phyloP scores from a whole-genome alignment of 768 basidiomycete genomes.

The Asterophora parasitica region DNA sequence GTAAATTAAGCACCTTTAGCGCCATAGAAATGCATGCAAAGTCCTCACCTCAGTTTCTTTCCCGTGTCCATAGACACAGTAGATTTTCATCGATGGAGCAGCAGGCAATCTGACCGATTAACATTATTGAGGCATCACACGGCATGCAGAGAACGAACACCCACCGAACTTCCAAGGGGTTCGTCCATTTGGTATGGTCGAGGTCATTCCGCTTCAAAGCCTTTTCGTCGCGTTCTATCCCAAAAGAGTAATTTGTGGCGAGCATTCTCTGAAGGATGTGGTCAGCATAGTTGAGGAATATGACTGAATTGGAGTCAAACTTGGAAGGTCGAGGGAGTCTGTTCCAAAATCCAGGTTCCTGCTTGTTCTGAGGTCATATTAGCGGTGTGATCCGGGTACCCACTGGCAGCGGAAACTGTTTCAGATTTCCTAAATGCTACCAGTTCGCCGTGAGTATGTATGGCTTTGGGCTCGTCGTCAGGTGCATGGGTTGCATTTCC shows the following conservation, averaged over 20 bases:
- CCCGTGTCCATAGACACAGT: constrained; percentile 92
- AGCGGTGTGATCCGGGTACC: constrained; percentile 14
- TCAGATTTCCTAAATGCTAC: constrained; percentile 64
- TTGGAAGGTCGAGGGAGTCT: constrained; percentile 82
- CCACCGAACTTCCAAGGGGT: constrained; percentile 79
- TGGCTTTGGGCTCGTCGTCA: constrained; percentile 57
- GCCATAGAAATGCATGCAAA: not conserved
- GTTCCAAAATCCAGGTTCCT: constrained; percentile 73
- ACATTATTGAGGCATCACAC: not conserved
- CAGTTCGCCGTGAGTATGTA: constrained; percentile 74
- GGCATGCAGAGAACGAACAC: not conserved
- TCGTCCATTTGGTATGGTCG: constrained; percentile 87
- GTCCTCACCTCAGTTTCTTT: constrained; percentile 83
- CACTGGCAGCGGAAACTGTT: constrained; percentile 18
- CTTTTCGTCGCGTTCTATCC: constrained; percentile 73
- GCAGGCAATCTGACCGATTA: constrained; percentile 84
- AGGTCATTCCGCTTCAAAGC: constrained; percentile 59
- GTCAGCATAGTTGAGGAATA: constrained; percentile 1
- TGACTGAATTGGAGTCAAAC: constrained; percentile 25
- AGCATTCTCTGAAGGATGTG: constrained; percentile 65
- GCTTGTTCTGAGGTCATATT: constrained; percentile 83
- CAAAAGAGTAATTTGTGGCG: constrained; percentile 79
- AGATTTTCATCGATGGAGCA: constrained; percentile 89
- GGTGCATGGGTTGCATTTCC: constrained; percentile 72
- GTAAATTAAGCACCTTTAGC: not conserved